Evolutionary conservation across 306 rosid species (phyloP), one percentile per base, ranked within the genome.

Genomic region (Gillenia trifoliata): DNA sequence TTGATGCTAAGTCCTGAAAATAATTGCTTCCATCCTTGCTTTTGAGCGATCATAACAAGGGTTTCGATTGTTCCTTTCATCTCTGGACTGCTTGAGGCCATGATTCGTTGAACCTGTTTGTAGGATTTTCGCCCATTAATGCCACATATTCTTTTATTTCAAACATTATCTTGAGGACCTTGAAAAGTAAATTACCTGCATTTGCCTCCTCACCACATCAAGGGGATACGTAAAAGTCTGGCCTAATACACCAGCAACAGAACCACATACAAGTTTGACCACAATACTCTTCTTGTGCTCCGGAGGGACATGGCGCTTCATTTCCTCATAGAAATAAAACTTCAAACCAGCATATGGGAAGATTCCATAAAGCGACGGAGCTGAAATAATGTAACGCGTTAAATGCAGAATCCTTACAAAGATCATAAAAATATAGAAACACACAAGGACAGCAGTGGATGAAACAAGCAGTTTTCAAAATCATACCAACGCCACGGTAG

Each of bases 1-100:
- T 94, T 94, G 80, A 94, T 94, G 85, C 97, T 94, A 74, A 94
- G 90, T 59, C 98, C 98, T 61, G 98, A 94, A 86, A 94, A 94
- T 68, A 90, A 82, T 26, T 86, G 92, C 83, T 78, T 91, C 94
- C 90, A 90, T 64, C 98, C 98, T 81, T 94, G 98, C 59, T 68
- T 84, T 80, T 79, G 85, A 75, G 93, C 95, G 56, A 94, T 94
- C 77, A 71, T 66, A 70, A 85, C 72, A 25, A 94, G 81, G 76
- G 91, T 88, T 85, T 77, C 85, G 73, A 94, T 72, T 68, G 96
- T 91, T 29, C 98, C 98, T 61, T 87, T 92, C 81, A 81, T 68
- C 80, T 94, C 92, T 3, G 85, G 79, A 66, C 72, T 83, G 64
- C 82, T 79, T 5, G 96, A 90, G 22, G 88, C 84, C 64, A 47